Base-by-base conservation (phyloP, 2,329 filamentous ascomycete species). In the Graphilbum sp. region DNA sequence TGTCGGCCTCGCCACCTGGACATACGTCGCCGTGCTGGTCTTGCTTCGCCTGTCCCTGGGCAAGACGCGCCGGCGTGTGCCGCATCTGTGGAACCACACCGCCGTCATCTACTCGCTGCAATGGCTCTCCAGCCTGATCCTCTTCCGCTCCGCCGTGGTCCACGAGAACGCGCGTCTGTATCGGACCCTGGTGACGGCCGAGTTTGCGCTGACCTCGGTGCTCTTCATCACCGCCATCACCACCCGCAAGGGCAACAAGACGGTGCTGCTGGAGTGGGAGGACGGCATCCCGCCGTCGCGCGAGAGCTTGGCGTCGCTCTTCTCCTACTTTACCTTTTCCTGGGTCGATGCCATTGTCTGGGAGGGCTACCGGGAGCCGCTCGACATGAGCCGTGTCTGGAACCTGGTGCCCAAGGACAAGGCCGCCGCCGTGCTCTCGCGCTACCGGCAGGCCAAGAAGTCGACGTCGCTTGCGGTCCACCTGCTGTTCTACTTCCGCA, bases 301-400 rank as follows among this genome's bases (percentile, higher is more conserved):
- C 44, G 87, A 98, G 54, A 84, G 86, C 7, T 66, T 84, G 29
- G 86, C 90, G 1, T 96, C 88, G 54, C 60, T 96, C 7, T 73
- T 96, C 44, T 96, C 90, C 2, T 65, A 92, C 33, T 76, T 77
- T 18, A 90, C 85, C 2, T 98, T 95, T 54, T 66, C 74, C 17
- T 98, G 90, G 90, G 75, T 95, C 17, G 87, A 96, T 56, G 61
- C 77, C 1, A 80, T 98, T 46, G 78, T 98, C 32, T 86, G 79
- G 75, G 76, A 80, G 47, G 90, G 90, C 13, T 96, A 87, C 66
- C 80, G 75, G 54, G 76, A 84, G 53, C 75, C 86, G 0, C 69
- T 92, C 44, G 85, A 92, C 50, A 71, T 96, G 47, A 60, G 73
- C 21, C 77, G 87, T 54, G 84, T 98, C 3, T 98, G 90, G 90